phyloP scores from a whole-genome alignment of 305 asterid species.

The Solanum chacoense region DNA sequence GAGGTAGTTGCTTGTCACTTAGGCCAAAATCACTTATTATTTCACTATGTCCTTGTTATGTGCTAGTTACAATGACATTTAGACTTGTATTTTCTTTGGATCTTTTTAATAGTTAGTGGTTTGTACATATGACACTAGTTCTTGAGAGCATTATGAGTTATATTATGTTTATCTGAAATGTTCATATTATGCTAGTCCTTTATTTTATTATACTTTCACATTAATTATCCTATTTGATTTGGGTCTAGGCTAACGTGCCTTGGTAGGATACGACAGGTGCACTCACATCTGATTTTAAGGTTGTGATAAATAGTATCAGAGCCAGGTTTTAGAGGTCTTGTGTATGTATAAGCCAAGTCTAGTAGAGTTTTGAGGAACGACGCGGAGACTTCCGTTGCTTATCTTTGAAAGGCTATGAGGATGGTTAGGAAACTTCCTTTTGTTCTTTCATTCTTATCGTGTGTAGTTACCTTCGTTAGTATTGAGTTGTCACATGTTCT shows the following conservation, averaged over 20 bases:
- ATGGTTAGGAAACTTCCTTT: neutral
- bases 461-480: neutral
- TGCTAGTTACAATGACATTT: neutral
- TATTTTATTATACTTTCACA: neutral
- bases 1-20: neutral
- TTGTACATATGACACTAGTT: neutral
- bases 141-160: neutral
- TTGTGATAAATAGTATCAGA: no score
- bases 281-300: neutral
- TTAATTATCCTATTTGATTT: neutral
- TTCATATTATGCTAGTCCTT: neutral
- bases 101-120: neutral
- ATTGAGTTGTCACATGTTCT: neutral
- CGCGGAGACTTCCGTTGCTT: no score
- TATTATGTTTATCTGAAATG: no score
- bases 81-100: neutral
- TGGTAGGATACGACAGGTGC: neutral
- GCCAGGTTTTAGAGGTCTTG: neutral
- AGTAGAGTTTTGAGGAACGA: neutral
- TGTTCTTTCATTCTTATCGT: neutral
- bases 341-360: neutral
- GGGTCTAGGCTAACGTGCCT: neutral
- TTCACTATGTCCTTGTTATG: neutral
- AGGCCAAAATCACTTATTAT: neutral
- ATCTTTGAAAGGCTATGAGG: neutral